Evolutionary conservation across 2,329 filamentous ascomycete species (phyloP), one percentile per base, ranked within the genome.

Genomic region (Eurotiales sp.): DNA sequence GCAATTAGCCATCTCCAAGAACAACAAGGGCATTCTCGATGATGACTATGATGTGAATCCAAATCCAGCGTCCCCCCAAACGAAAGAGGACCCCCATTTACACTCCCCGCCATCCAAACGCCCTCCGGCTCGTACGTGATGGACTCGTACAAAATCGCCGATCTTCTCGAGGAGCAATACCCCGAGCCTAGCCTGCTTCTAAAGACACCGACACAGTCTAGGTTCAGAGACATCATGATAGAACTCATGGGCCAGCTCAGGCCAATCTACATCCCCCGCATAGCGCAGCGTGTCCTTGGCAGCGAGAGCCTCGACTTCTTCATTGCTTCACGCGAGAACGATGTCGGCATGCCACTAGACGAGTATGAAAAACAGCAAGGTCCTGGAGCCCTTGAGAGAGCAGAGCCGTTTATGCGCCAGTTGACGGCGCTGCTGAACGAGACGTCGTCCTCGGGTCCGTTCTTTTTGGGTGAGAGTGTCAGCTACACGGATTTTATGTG

Each of bases 131-230:
- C 64, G 1, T 84, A 80, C 59, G 58, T 85, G 8, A 86, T 84
- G 79, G 84, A 89, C 62, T 86, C 82, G 1, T 72, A 69, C 55
- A 68, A 69, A 39, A 89, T 90, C 56, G 82, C 79, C 12, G 57
- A 68, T 12, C 72, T 72, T 15, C 72, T 90, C 29, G 85, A 89
- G 60, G 68, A 75, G 48, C 67, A 70, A 0, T 72, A 86, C 56
- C 85, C 85, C 0, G 65, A 72, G 19, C 84, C 84, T 0, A 71
- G 79, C 0, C 63, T 87, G 1, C 76, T 79, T 55, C 70, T 87
- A 2, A 77, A 85, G 58, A 76, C 79, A 0, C 17, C 46, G 12
- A 5, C 76, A 78, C 0, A 66, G 76, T 34, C 69, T 78, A 1
- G 39, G 64, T 34, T 73, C 72, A 54, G 62, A 85, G 2, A 65